phyloP scores from a whole-genome alignment of 2,329 filamentous ascomycete genomes.

The Lachnellula arida region DNA sequence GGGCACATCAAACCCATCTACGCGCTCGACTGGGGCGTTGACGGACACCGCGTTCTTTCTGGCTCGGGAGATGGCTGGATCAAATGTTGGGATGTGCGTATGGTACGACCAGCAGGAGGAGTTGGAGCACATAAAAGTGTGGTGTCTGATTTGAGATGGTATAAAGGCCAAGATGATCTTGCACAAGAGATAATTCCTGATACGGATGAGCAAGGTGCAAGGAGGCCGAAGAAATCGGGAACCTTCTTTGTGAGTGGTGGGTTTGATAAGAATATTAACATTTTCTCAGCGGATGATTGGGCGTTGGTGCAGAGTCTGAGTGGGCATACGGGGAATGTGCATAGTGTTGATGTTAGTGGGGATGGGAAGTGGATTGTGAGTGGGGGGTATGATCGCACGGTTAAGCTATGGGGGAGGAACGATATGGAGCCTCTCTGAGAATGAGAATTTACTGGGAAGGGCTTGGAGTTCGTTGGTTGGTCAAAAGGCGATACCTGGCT shows the following conservation, averaged over 20 bases:
- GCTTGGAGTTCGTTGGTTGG: neutral
- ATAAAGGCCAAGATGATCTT: constrained; percentile 77
- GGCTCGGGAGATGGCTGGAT: constrained; percentile 92
- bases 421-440: constrained; percentile 53
- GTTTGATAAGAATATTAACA: constrained; percentile 91
- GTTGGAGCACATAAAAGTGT: constrained; percentile 89
- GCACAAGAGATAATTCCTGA: constrained; percentile 56
- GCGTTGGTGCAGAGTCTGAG: constrained; percentile 79
- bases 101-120: constrained; percentile 75
- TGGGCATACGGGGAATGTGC: constrained; percentile 87
- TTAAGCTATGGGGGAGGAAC: constrained; percentile 93
- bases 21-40: constrained; percentile 84
- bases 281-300: constrained; percentile 97
- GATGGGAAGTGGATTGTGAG: constrained; percentile 92
- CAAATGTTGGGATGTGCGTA: constrained; percentile 96
- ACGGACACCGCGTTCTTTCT: constrained; percentile 88
- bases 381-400: constrained; percentile 87
- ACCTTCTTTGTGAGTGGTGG: constrained; percentile 89
- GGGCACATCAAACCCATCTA: constrained; percentile 87
- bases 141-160: constrained; percentile 92
- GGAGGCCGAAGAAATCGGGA: constrained; percentile 74
- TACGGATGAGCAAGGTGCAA: constrained; percentile 60
- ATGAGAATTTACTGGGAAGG: constrained; percentile 2
- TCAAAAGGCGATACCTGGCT: neutral
- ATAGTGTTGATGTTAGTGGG: constrained; percentile 81